A percentile compares a stretch with the other conserved stretches of the same genome.
phyloP scores from a whole-genome alignment of 768 basidiomycete species.

The Podaxis sp. region DNA sequence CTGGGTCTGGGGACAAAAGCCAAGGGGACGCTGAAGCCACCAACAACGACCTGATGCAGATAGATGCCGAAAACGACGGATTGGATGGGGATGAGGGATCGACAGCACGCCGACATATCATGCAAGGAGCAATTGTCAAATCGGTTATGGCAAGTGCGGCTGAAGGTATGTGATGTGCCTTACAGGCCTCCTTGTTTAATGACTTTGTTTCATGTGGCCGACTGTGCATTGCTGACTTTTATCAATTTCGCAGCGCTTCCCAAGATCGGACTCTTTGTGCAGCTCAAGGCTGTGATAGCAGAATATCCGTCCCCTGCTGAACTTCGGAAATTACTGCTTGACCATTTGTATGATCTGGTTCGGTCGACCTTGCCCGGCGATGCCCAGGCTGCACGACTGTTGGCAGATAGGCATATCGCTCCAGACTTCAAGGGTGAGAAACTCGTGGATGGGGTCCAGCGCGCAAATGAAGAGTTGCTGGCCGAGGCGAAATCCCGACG shows the following conservation, averaged over 20 bases:
- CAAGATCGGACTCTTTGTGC: slow-evolving; percentile 39
- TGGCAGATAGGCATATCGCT: slow-evolving; percentile 32
- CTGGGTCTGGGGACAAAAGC: slow-evolving; percentile 20
- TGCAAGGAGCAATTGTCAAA: slow-evolving; percentile 78
- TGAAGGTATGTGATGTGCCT: slow-evolving; percentile 49
- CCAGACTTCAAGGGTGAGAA: slow-evolving; percentile 28
- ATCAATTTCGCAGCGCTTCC: slow-evolving; percentile 35
- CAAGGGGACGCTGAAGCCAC: slow-evolving; percentile 23
- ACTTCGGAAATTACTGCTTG: slow-evolving; percentile 35
- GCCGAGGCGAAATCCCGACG: slow-evolving; percentile 19
- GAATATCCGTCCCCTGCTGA: slow-evolving; percentile 34
- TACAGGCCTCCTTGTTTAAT: slow-evolving; percentile 7
- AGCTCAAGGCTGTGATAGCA: slow-evolving; percentile 35
- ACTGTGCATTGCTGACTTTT: slow-evolving; percentile 9
- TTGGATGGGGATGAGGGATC: slow-evolving; percentile 46
- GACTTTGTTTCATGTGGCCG: not conserved
- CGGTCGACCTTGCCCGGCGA: slow-evolving; percentile 30
- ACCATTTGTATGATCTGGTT: slow-evolving; percentile 37
- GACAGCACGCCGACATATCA: slow-evolving; percentile 61
- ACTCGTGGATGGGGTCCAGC: slow-evolving; percentile 36
- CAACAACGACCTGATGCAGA: slow-evolving; percentile 27
- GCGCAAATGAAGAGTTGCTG: slow-evolving; percentile 39
- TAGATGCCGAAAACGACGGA: slow-evolving; percentile 38
- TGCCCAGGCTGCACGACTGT: slow-evolving; percentile 34
- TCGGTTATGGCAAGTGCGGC: slow-evolving; percentile 74